Evolutionary conservation across 2,329 filamentous ascomycete species (phyloP).

Genomic region (Calonectria leucothoes): DNA sequence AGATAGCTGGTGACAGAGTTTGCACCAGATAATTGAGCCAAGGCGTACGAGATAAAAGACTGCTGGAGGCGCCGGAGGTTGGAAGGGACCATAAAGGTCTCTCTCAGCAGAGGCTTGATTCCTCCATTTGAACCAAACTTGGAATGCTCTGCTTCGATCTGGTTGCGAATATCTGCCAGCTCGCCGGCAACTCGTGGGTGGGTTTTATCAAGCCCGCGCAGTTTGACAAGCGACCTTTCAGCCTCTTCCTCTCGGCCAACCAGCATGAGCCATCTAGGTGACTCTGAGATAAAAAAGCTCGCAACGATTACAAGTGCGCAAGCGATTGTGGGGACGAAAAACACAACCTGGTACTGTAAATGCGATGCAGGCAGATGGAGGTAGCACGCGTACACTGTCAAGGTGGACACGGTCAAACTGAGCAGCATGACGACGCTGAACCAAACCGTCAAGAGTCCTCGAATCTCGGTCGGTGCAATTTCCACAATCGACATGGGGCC

Average conservation of each 20-base stretch:
- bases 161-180: constrained; percentile 44
- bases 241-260: constrained; percentile 45
- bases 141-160: constrained; percentile 30
- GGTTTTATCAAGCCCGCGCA: constrained; percentile 42
- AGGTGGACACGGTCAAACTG: constrained; percentile 43
- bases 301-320: constrained; percentile 39
- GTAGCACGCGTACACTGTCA: constrained; percentile 50
- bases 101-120: constrained; percentile 44
- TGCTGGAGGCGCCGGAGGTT: constrained; percentile 56
- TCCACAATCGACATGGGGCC: constrained; percentile 53
- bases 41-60: constrained; percentile 49
- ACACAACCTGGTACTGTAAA: constrained; percentile 45
- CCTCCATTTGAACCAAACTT: constrained; percentile 24
- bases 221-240: constrained; percentile 21
- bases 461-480: constrained; percentile 52
- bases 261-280: constrained; percentile 50
- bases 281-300: constrained; percentile 51
- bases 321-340: constrained; percentile 39
- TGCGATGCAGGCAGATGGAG: constrained; percentile 14
- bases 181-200: constrained; percentile 41
- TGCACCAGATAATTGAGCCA: constrained; percentile 57
- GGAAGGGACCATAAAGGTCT: constrained; percentile 49
- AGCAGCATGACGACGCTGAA: constrained; percentile 52
- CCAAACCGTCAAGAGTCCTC: constrained; percentile 52
- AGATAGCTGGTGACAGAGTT: constrained; percentile 58